Conservation (phyloP, 306 rosid species). For the Vicia sativa region DNA sequence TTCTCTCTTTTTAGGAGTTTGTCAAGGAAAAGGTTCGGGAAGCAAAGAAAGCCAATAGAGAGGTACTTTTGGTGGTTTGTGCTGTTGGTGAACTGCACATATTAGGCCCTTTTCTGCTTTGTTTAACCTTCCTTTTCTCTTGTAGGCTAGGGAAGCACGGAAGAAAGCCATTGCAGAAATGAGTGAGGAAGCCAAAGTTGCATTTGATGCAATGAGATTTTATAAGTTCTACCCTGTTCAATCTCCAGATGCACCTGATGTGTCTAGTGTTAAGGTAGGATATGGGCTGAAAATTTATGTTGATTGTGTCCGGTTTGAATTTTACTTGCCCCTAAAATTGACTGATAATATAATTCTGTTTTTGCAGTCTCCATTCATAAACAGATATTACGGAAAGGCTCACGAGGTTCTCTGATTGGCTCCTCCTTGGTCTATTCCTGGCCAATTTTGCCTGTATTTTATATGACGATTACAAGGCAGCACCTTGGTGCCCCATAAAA, state of each 20-base stretch:
- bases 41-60: slow-evolving; percentile 71
- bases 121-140: slow-evolving; percentile 12
- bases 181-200: slow-evolving; percentile 73
- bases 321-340: slow-evolving; percentile 9
- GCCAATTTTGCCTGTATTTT: slow-evolving; percentile 26
- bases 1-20: slow-evolving; percentile 57
- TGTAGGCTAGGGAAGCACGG: slow-evolving; percentile 83
- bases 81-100: slow-evolving; percentile 7
- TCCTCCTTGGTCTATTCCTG: slow-evolving; percentile 4
- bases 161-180: slow-evolving; percentile 71
- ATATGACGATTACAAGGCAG: slow-evolving; percentile 45
- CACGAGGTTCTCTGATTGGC: slow-evolving; percentile 70
- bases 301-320: slow-evolving; percentile 2
- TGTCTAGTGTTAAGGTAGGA: slow-evolving; percentile 71
- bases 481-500: slow-evolving; percentile 46
- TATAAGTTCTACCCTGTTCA: slow-evolving; percentile 83
- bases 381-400: slow-evolving; percentile 89
- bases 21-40: slow-evolving; percentile 81
- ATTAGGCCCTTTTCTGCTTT: slow-evolving; percentile 9
- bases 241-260: slow-evolving; percentile 73
- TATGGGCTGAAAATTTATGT: background rate
- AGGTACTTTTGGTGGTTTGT: slow-evolving; percentile 47
- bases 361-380: slow-evolving; percentile 77
- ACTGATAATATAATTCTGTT: background rate
- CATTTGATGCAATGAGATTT: slow-evolving; percentile 73